A percentile compares a stretch with the other conserved stretches of the same genome.
Conservation (phyloP, 2,329 filamentous ascomycete genomes). For the Beauveria sp. region DNA sequence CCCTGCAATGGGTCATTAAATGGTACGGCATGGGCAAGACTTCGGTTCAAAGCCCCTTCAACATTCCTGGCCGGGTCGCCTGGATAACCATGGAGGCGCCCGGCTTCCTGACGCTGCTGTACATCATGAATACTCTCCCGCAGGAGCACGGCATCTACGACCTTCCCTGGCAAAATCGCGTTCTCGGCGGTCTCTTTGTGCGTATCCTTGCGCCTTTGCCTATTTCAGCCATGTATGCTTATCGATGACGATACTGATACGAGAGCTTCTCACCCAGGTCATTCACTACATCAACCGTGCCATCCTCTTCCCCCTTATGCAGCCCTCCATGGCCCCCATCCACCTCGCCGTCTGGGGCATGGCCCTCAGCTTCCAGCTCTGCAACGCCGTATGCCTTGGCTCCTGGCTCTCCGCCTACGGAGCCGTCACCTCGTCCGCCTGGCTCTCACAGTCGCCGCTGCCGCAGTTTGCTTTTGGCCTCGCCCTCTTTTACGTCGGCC, state of each 20-base stretch:
- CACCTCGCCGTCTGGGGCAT: slow-evolving; percentile 58
- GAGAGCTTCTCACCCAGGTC: slow-evolving; percentile 34
- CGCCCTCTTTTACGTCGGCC: slow-evolving; percentile 66
- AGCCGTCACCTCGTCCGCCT: slow-evolving; percentile 49
- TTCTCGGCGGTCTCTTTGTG: slow-evolving; percentile 62
- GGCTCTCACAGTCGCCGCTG: slow-evolving; percentile 32
- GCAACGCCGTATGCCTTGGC: slow-evolving; percentile 71
- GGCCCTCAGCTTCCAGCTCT: slow-evolving; percentile 67
- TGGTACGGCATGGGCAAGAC: slow-evolving; percentile 95
- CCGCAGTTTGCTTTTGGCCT: slow-evolving; percentile 56
- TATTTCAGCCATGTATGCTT: neutral
- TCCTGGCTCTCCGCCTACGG: slow-evolving; percentile 80
- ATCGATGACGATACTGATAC: neutral
- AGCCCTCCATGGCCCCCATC: slow-evolving; percentile 89
- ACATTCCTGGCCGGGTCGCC: slow-evolving; percentile 79
- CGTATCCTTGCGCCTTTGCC: slow-evolving; percentile 18
- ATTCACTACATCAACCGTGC: slow-evolving; percentile 91
- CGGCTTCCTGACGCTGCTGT: slow-evolving; percentile 69
- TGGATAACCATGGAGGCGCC: slow-evolving; percentile 87
- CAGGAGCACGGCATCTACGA: slow-evolving; percentile 45
- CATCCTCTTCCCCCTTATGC: slow-evolving; percentile 70
- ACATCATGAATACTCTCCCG: slow-evolving; percentile 67
- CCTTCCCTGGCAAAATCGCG: slow-evolving; percentile 71
- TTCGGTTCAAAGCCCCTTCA: slow-evolving; percentile 63
- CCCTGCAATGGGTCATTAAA: slow-evolving; percentile 65